Evolutionary conservation across 1,284 basidiomycete species (phyloP).

Genomic region (Bondarzewia mesenterica): DNA sequence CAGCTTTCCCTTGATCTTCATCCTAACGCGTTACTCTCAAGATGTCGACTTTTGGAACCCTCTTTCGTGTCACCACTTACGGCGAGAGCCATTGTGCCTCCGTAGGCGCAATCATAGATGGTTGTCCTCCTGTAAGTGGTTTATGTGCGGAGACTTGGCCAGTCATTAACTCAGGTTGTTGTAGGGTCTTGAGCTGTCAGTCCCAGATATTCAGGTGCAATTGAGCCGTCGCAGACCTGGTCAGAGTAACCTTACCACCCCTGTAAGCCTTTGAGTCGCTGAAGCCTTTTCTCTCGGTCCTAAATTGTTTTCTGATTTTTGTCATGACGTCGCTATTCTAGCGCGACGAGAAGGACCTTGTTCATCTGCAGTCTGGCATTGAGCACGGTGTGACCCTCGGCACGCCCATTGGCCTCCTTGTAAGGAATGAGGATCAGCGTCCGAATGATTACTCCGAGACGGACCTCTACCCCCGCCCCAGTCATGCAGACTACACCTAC

Average conservation of each 20-base stretch:
- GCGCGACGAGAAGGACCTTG: conserved; percentile 96
- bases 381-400: conserved; percentile 95
- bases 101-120: conserved; percentile 96
- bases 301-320: not conserved
- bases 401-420: conserved; percentile 92
- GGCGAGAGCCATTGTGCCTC: conserved; percentile 97
- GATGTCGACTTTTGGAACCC: conserved; percentile 91
- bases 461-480: conserved; percentile 93
- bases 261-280: conserved; percentile 43
- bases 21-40: conserved; percentile 6
- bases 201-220: conserved; percentile 87
- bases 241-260: conserved; percentile 95
- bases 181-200: conserved; percentile 77
- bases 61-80: conserved; percentile 94
- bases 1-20: too few relatives aligned
- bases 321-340: conserved; percentile 29
- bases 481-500: conserved; percentile 98
- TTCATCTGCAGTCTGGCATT: conserved; percentile 90
- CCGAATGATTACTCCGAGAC: conserved; percentile 99
- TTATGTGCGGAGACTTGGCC: not conserved
- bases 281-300: not conserved
- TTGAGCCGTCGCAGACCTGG: conserved; percentile 90
- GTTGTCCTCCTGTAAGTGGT: conserved; percentile 80
- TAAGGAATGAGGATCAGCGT: conserved; percentile 97
- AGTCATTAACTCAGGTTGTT: conserved; percentile 5